Evolutionary conservation across 2,329 filamentous ascomycete genomes (phyloP), one percentile per base, ranked within the genome.

Genomic region (Rutstroemia sydowiana): DNA sequence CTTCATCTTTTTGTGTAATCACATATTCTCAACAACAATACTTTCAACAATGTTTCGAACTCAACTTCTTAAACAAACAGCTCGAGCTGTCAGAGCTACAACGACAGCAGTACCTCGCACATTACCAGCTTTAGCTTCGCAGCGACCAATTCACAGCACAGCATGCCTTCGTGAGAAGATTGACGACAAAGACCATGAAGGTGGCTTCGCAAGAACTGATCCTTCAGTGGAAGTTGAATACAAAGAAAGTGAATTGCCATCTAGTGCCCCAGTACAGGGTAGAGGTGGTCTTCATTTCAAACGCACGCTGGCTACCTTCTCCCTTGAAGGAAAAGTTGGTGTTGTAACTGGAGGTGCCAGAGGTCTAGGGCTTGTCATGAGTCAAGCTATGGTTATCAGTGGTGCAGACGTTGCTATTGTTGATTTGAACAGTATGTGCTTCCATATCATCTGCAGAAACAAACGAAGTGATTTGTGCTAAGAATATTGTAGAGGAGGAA

Each of bases 341-440:
- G 75, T 96, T 37, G 87, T 97, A 36, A 97, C 92, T 1, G 92
- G 92, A 48, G 92, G 91, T 65, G 92, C 92, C 23, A 78, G 91
- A 65, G 92, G 92, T 7, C 71, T 97, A 53, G 92, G 92, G 36
- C 74, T 96, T 55, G 90, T 95, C 61, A 96, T 97, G 87, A 87
- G 86, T 47, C 90, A 95, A 73, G 90, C 87, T 43, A 81, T 95
- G 70, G 87, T 95, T 48, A 84, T 88, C 48, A 93, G 87, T 49
- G 92, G 92, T 48, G 87, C 88, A 9, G 85, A 95, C 68, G 77
- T 96, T 56, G 92, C 92, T 39, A 87, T 97, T 69, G 89, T 96
- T 37, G 92, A 97, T 68, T 75, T 96, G 73, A 95, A 97, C 72
- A 86, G 88, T 92, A 70, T 60, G 82, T n/a, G n/a, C n/a, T n/a